Percentiles rank a stretch among this genome's conserved stretches.
Conservation (phyloP, 768 basidiomycete genomes). For the Phylloporus rhodoxanthus region DNA sequence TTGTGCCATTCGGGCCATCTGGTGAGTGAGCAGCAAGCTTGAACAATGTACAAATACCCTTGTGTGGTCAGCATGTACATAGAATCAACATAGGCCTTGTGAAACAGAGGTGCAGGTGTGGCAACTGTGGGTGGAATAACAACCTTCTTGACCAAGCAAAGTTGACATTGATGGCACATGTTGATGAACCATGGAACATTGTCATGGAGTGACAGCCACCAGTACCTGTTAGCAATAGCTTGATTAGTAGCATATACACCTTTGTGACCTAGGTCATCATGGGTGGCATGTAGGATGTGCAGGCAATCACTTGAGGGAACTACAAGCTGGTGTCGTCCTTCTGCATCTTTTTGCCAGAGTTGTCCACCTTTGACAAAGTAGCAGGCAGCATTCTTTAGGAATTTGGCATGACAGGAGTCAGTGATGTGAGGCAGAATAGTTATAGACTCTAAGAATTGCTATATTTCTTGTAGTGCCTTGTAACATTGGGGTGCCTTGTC, state of each 20-base stretch:
- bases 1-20: slow-evolving; percentile 29
- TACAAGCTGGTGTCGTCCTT: too few relatives aligned
- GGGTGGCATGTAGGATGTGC: neutral
- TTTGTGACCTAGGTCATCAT: slow-evolving; percentile 3
- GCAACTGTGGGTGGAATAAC: slow-evolving; percentile 16
- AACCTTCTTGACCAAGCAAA: slow-evolving; percentile 15
- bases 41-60: slow-evolving; percentile 33
- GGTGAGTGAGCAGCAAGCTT: slow-evolving; percentile 32
- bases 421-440: too few relatives aligned
- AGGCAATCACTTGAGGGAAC: neutral
- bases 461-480: too few relatives aligned
- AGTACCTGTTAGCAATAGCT: slow-evolving; percentile 18
- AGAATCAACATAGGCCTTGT: slow-evolving; percentile 34
- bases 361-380: too few relatives aligned
- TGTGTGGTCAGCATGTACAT: slow-evolving; percentile 36
- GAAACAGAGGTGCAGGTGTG: neutral
- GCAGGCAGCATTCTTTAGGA: too few relatives aligned
- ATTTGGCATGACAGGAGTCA: too few relatives aligned
- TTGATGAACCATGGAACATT: slow-evolving; percentile 30
- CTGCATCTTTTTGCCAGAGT: too few relatives aligned
- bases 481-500: neutral
- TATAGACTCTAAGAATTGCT: too few relatives aligned
- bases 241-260: too few relatives aligned
- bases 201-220: slow-evolving; percentile 32
- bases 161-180: slow-evolving; percentile 38